These are phyloP conservation scores for Viola pubescens DNA, from an alignment of 441 rosid species.

Conservation along the genomic window DNA sequence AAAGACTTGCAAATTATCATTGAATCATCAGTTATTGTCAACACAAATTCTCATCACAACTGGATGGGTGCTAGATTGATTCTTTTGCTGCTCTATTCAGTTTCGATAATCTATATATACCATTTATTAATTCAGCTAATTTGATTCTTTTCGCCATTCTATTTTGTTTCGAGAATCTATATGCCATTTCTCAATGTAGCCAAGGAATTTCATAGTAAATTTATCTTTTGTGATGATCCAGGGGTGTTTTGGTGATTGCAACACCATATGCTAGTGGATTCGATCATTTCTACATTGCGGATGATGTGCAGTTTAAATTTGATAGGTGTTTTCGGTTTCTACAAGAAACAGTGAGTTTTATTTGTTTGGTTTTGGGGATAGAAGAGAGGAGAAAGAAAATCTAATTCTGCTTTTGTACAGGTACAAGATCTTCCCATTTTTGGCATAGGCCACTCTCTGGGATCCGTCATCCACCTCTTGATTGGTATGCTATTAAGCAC, in stretches of 20 bases:
- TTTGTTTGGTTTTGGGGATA: neutral
- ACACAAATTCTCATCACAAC: no score
- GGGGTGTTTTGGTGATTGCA: constrained; percentile 89
- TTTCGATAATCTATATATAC: no score
- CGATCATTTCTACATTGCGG: constrained; percentile 83
- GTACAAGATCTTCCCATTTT: constrained; percentile 82
- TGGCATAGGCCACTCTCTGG: constrained; percentile 94
- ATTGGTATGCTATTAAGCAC: constrained; percentile 46
- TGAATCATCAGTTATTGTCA: no score
- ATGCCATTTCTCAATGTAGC: neutral
- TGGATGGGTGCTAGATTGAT: no score
- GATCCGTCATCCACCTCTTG: constrained; percentile 88
- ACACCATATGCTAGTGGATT: constrained; percentile 97
- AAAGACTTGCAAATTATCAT: no score
- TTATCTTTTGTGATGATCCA: constrained; percentile 25
- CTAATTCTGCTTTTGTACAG: constrained; percentile 31
- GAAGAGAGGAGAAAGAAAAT: constrained; percentile 1
- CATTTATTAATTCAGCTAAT: no score
- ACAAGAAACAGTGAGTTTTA: constrained; percentile 57
- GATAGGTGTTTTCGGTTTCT: constrained; percentile 75
- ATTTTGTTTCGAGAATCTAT: no score
- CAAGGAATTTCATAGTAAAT: constrained; percentile 12
- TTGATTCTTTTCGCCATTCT: no score
- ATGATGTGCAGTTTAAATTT: constrained; percentile 88
- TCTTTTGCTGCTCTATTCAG: no score